These are phyloP conservation scores for Talaromyces islandicus DNA, from an alignment of 2,329 filamentous ascomycete genomes.

Conservation along the genomic window DNA sequence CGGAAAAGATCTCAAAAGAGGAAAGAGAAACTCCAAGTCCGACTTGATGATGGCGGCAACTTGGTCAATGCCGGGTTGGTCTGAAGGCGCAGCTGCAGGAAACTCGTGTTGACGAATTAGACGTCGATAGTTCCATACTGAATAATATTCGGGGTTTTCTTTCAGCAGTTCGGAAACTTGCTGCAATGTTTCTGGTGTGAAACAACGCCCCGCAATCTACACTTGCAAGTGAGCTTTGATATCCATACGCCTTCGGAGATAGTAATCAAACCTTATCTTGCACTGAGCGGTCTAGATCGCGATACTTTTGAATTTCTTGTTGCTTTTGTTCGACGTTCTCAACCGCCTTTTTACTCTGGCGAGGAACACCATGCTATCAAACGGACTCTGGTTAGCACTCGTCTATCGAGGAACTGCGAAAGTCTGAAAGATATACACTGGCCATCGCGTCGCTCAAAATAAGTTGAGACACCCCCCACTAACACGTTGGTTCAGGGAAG, in stretches of 20 bases:
- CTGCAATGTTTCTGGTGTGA: conserved; percentile 37
- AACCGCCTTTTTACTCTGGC: conserved; percentile 60
- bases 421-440: conserved; percentile 13
- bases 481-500: not conserved
- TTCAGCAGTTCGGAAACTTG: conserved; percentile 39
- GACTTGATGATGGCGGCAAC: conserved; percentile 54
- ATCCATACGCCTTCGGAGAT: conserved; percentile 1
- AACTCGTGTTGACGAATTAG: conserved; percentile 61
- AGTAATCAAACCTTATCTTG: conserved; percentile 52
- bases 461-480: not conserved
- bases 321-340: conserved; percentile 66
- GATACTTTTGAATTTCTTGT: conserved; percentile 71
- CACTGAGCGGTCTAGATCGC: conserved; percentile 62
- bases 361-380: conserved; percentile 74
- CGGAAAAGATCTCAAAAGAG: conserved; percentile 75
- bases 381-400: conserved; percentile 16
- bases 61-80: conserved; percentile 38
- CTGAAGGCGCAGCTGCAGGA: conserved; percentile 20
- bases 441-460: conserved; percentile 6
- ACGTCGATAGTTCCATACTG: conserved; percentile 54
- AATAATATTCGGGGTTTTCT: conserved; percentile 45
- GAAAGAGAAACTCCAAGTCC: conserved; percentile 78
- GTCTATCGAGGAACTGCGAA: not conserved
- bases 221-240: not conserved
- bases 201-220: conserved; percentile 35